Base-by-base conservation (phyloP, 2,329 filamentous ascomycete species). In the Penicillium thymicola region DNA sequence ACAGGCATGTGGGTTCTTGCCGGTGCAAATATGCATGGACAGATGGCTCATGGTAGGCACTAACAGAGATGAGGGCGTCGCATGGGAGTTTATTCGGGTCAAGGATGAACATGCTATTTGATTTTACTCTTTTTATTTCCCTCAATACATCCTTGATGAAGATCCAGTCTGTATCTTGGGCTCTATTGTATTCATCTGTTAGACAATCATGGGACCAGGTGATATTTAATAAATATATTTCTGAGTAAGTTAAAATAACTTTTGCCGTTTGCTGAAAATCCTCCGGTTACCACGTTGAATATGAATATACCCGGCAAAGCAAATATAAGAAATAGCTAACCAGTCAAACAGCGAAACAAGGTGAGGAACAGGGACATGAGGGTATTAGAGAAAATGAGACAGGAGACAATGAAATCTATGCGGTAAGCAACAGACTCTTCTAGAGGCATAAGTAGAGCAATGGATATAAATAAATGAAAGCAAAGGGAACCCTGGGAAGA, bases 311-410 rank as follows among this genome's bases (percentile, higher is more conserved):
- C 23, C 16, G 30, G 49, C 38, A 51, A 28, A 42, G 30, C n/a
- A 50, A 28, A 42, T 8, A 9, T 9, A 13, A 18, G 30, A 25
- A 37, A 30, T 5, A 43, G 13, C 14, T 8, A 41, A 41, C 10
- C 6, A 18, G 18, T 27, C 38, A 44, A 41, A 28, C 13, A 50
- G 28, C 27, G 13, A 41, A 30, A 18, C 18, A 27, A 10, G 11
- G 14, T 11, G 14, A 42, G 27, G 37, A 51, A 36, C 38, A 27
- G 10, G 27, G 14, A 30, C 28, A 27, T 52, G 36, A 52, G 54
- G 48, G 54, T 55, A 56, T 56, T 56, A 52, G 28, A 40, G 45
- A 23, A 38, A 42, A 42, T 14, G 51, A 50, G 43, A 50, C 28
- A 46, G 30, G 16, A 21, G n/a, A 36, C 16, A 47, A 55, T 36